Conservation (phyloP, 1,139 yeast genomes). For the Blastobotrys petasosporus region DNA sequence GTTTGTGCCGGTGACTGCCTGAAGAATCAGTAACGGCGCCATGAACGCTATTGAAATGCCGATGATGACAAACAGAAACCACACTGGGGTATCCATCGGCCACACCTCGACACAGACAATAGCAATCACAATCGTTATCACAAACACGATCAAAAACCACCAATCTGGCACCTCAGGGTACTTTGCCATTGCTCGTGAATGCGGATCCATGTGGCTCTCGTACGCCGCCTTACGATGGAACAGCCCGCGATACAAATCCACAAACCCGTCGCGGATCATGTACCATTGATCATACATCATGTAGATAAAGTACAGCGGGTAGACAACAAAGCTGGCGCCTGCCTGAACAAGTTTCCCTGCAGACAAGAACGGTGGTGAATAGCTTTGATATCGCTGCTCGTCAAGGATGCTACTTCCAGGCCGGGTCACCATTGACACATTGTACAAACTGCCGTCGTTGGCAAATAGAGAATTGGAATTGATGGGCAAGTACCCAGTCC, state of each 20-base stretch:
- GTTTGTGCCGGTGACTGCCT: constrained; percentile 48
- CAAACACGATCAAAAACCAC: constrained; percentile 46
- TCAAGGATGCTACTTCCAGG: constrained; percentile 34
- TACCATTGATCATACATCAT: constrained; percentile 23
- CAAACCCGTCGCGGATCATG: constrained; percentile 17
- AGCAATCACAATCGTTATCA: constrained; percentile 44
- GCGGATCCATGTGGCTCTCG: constrained; percentile 37
- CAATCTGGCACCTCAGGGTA: constrained; percentile 62
- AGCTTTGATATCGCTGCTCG: constrained; percentile 27
- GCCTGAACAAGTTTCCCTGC: constrained; percentile 37
- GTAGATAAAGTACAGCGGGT: constrained; percentile 25
- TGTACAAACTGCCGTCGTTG: constrained; percentile 42
- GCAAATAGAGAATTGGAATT: constrained; percentile 43
- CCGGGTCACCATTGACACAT: constrained; percentile 38
- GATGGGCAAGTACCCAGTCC: constrained; percentile 50
- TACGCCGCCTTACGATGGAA: background rate
- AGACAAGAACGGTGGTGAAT: constrained; percentile 44
- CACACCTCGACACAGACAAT: constrained; percentile 43
- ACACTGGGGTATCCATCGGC: constrained; percentile 39
- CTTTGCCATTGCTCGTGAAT: constrained; percentile 40
- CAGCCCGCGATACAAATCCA: constrained; percentile 17
- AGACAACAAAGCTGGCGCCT: constrained; percentile 34
- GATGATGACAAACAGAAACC: constrained; percentile 52
- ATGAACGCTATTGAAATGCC: constrained; percentile 51
- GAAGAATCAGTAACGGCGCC: constrained; percentile 43